Evolutionary conservation across 2,329 filamentous ascomycete species (phyloP).

Genomic region (Fusarium penzigii): DNA sequence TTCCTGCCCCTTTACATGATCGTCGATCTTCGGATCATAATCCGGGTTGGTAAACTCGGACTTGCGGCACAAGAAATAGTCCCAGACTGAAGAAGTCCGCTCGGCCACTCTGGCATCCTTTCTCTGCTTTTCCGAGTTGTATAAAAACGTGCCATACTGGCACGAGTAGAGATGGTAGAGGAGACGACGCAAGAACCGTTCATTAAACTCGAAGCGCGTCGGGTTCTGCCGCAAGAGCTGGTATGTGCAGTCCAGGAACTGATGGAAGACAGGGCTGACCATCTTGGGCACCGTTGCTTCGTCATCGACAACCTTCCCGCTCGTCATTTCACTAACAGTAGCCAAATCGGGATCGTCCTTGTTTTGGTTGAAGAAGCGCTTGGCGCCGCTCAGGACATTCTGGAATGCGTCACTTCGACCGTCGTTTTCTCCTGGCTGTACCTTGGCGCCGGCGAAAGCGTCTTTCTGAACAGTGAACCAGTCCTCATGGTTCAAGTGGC

Average conservation of each 20-base stretch:
- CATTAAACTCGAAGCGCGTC: conserved; percentile 92
- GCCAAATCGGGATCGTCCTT: conserved; percentile 66
- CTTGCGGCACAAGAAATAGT: conserved; percentile 84
- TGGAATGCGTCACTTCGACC: conserved; percentile 75
- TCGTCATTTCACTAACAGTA: conserved; percentile 42
- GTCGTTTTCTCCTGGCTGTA: conserved; percentile 63
- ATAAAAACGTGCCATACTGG: conserved; percentile 95
- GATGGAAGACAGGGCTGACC: conserved; percentile 94
- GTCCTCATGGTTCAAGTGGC: conserved; percentile 84
- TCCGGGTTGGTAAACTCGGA: conserved; percentile 80
- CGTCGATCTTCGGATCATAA: conserved; percentile 75
- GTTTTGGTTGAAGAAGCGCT: conserved; percentile 81
- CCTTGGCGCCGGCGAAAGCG: conserved; percentile 62
- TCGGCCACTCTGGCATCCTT: conserved; percentile 68
- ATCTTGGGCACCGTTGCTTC: conserved; percentile 83
- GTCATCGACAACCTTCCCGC: conserved; percentile 46
- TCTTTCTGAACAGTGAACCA: conserved; percentile 93
- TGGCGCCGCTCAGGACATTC: conserved; percentile 82
- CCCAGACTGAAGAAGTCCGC: conserved; percentile 86
- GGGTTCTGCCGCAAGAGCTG: conserved; percentile 86
- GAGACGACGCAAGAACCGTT: conserved; percentile 84
- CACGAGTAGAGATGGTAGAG: conserved; percentile 95
- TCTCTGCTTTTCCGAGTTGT: conserved; percentile 90
- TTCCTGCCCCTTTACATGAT: conserved; percentile 77
- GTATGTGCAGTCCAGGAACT: conserved; percentile 93